Evolutionary conservation across 2,329 filamentous ascomycete species (phyloP).

Genomic region (Gnomoniopsis sp.): DNA sequence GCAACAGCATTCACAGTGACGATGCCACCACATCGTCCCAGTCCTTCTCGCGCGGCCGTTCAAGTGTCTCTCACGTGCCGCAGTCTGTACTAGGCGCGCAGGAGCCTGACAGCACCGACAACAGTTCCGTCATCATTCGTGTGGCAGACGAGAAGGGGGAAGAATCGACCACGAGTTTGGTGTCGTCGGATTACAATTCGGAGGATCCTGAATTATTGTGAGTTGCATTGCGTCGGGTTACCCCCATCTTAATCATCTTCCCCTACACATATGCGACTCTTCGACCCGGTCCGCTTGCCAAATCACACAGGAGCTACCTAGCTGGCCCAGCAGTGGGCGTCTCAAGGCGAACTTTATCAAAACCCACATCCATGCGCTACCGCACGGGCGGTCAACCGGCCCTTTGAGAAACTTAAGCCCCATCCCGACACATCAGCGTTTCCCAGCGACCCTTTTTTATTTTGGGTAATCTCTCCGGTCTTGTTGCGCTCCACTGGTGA

Average conservation of each 20-base stretch:
- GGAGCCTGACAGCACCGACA: conserved; percentile 30
- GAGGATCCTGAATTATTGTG: conserved; percentile 45
- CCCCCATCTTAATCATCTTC: too few species aligned
- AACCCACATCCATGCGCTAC: not conserved
- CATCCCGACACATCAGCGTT: not conserved
- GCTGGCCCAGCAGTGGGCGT: too few species aligned
- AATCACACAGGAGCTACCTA: too few species aligned
- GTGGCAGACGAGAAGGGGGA: conserved; percentile 17
- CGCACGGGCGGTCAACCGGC: too few species aligned
- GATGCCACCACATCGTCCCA: conserved; percentile 20
- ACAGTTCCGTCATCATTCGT: conserved; percentile 25
- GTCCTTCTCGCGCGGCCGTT: conserved; percentile 6
- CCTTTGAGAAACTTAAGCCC: too few species aligned
- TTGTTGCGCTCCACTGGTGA: too few species aligned
- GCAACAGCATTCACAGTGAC: conserved; percentile 23
- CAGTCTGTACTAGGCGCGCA: conserved; percentile 30
- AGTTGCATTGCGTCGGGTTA: conserved; percentile 27
- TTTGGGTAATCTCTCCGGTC: too few species aligned
- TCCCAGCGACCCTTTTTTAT: too few species aligned
- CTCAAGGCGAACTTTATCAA: not conserved
- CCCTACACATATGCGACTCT: too few species aligned
- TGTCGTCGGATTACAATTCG: conserved; percentile 41
- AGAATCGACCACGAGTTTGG: conserved; percentile 34
- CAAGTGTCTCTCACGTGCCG: conserved; percentile 19
- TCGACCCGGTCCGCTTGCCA: too few species aligned